Conservation (phyloP, 805 yeast species). For the Ogataea methanolica region DNA sequence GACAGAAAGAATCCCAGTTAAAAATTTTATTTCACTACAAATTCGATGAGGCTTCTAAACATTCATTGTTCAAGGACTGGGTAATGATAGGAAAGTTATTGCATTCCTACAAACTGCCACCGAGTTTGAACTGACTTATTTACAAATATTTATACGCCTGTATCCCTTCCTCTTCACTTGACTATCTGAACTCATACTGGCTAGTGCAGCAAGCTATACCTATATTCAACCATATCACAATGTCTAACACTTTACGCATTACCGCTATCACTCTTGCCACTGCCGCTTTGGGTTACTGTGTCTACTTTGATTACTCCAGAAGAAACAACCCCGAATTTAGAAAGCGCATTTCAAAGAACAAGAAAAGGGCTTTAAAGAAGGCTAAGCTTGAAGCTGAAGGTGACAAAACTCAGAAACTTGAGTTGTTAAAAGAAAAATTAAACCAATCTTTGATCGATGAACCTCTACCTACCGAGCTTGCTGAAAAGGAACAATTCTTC, state of each 20-base stretch:
- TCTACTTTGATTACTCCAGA: conserved; percentile 90
- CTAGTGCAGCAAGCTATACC: not conserved
- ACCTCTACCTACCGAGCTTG: conserved; percentile 70
- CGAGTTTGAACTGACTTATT: too few relatives aligned
- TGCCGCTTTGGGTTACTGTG: conserved; percentile 67
- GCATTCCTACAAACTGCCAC: too few relatives aligned
- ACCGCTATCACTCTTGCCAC: conserved; percentile 43
- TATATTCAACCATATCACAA: conserved; percentile 6
- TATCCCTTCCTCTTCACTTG: too few relatives aligned
- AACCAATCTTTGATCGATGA: conserved; percentile 58
- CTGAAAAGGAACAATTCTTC: conserved; percentile 72
- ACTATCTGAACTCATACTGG: too few relatives aligned
- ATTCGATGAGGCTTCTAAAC: too few relatives aligned
- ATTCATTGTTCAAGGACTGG: too few relatives aligned
- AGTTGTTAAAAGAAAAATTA: conserved; percentile 57
- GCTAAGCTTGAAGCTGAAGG: conserved; percentile 51
- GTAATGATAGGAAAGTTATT: too few relatives aligned
- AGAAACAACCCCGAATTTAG: conserved; percentile 82
- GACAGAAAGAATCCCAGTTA: too few relatives aligned
- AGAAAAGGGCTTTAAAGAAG: conserved; percentile 55
- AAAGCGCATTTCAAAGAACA: conserved; percentile 59
- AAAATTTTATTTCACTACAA: too few relatives aligned
- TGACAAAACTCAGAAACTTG: conserved; percentile 56
- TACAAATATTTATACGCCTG: too few relatives aligned
- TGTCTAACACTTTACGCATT: conserved; percentile 28